Conservation (phyloP, 352 stramenopile genomes). For the Globisporangium megalacanthum region DNA sequence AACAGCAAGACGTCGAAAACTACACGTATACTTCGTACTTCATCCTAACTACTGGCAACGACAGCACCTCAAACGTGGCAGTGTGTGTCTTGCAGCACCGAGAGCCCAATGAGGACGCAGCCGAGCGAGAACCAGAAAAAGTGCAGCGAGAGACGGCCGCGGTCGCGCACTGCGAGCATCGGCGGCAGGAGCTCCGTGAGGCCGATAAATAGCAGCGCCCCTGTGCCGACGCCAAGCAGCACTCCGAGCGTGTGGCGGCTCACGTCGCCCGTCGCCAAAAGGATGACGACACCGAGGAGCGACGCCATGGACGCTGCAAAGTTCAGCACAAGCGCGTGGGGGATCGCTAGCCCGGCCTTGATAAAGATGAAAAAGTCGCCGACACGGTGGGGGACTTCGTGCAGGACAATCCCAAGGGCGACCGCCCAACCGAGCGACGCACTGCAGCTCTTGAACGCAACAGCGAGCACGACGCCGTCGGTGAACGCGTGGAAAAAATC, state of each 20-base stretch:
- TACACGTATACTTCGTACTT: too few relatives aligned
- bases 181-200: conserved; percentile 11
- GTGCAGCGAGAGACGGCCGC: conserved; percentile 1
- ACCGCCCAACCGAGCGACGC: conserved; percentile 16
- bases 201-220: conserved; percentile 12
- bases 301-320: conserved; percentile 23
- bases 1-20: too few relatives aligned
- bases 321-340: conserved; percentile 16
- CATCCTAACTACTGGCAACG: too few relatives aligned
- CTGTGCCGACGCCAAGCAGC: conserved; percentile 18
- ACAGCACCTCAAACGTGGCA: conserved; percentile 1
- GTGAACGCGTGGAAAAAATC: conserved; percentile 23
- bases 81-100: conserved; percentile 13
- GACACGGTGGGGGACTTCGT: conserved; percentile 21
- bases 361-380: conserved; percentile 24
- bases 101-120: conserved; percentile 12
- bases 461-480: conserved; percentile 18
- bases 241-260: conserved; percentile 20
- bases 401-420: conserved; percentile 17
- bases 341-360: conserved; percentile 11
- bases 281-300: conserved; percentile 19
- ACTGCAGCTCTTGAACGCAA: conserved; percentile 22
- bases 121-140: conserved; percentile 13
- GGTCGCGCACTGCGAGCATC: conserved; percentile 13
- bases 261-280: conserved; percentile 19